These are phyloP conservation scores for Phytophthora melonis DNA, from an alignment of 352 stramenopile genomes.

Conservation along the genomic window DNA sequence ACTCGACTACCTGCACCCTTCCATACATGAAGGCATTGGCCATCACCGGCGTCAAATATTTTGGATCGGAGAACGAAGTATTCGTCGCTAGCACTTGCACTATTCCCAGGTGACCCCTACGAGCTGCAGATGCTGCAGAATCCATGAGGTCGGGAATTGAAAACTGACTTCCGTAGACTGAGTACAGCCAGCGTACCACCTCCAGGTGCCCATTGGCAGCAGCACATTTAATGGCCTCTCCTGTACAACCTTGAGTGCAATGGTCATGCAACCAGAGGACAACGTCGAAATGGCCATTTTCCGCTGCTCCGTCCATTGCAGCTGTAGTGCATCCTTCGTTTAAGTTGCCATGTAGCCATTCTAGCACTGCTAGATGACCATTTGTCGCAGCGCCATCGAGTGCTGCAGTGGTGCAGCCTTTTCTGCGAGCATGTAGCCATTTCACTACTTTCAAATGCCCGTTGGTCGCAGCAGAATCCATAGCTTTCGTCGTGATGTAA, in stretches of 20 bases:
- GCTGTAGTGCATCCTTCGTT: background rate
- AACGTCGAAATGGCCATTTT: background rate
- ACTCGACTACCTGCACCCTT: background rate
- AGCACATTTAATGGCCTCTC: background rate
- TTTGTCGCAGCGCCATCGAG: background rate
- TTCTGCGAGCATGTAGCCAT: background rate
- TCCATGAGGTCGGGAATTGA: background rate
- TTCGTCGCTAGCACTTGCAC: background rate
- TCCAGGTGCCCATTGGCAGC: background rate
- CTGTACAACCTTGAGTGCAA: background rate
- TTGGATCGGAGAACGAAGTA: background rate
- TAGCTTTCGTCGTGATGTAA: background rate
- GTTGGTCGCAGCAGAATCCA: background rate
- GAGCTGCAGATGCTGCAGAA: background rate
- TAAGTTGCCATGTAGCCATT: background rate
- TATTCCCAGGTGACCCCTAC: background rate
- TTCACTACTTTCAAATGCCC: background rate
- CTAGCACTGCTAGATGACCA: background rate
- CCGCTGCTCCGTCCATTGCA: background rate
- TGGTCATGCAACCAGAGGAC: background rate
- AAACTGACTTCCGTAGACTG: background rate
- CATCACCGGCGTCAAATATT: background rate
- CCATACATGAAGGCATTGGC: background rate
- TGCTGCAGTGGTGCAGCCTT: background rate
- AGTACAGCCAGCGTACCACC: background rate